phyloP scores from a whole-genome alignment of 768 basidiomycete species.

The Boletus sp. region DNA sequence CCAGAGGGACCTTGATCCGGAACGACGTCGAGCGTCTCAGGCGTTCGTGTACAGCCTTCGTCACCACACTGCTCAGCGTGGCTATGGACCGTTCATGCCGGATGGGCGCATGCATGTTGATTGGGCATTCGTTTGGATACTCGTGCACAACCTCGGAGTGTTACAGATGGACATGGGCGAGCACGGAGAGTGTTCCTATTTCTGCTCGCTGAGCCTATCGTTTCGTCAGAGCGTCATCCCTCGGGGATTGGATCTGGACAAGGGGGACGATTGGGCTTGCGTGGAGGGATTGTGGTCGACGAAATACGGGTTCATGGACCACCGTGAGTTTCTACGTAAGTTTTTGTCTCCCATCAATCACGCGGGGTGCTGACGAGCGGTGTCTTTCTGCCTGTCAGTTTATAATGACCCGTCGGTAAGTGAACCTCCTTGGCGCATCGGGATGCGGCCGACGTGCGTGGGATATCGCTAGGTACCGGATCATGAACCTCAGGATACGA shows the following conservation, averaged over 20 bases:
- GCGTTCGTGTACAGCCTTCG: conserved; percentile 61
- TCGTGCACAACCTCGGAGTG: conserved; percentile 56
- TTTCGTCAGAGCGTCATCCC: conserved; percentile 52
- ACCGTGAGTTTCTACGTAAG: conserved; percentile 62
- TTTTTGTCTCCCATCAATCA: neutral
- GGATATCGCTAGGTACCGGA: conserved; percentile 24
- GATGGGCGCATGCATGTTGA: conserved; percentile 46
- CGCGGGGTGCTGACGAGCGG: conserved; percentile 4
- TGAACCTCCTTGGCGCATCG: neutral
- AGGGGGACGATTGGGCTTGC: conserved; percentile 34
- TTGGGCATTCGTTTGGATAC: conserved; percentile 56
- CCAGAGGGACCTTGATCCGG: conserved; percentile 34
- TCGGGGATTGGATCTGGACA: conserved; percentile 32
- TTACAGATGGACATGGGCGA: conserved; percentile 43
- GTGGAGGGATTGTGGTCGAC: conserved; percentile 58
- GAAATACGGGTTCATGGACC: conserved; percentile 68
- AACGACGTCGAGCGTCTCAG: conserved; percentile 40
- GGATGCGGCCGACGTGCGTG: neutral
- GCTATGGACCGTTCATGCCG: conserved; percentile 54
- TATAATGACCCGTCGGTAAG: conserved; percentile 45
- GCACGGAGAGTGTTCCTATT: conserved; percentile 31
- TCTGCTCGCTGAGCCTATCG: conserved; percentile 46
- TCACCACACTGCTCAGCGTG: conserved; percentile 47
- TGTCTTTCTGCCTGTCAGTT: conserved; percentile 26
- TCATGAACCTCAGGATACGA: conserved; percentile 35